Percentiles rank a stretch among this genome's conserved stretches.
These are phyloP conservation scores for Apium graveolens DNA, from an alignment of 129 eudicot species.

Conservation along the genomic window DNA sequence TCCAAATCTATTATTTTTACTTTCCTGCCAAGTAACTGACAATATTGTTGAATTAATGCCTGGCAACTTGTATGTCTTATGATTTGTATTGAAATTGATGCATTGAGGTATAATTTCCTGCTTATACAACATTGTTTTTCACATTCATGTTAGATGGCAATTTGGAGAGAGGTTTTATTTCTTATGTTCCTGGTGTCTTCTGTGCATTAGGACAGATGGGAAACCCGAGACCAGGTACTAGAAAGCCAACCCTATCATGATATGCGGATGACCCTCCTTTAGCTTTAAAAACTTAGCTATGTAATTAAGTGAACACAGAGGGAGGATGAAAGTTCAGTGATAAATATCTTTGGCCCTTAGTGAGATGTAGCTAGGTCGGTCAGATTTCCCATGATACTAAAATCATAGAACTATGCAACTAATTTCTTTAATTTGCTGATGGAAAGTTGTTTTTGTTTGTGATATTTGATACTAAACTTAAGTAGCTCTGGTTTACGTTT, in stretches of 20 bases:
- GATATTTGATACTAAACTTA: no score
- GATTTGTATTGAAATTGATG: background rate
- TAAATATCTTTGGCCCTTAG: constrained; percentile 60
- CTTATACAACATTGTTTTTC: background rate
- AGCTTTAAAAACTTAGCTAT: constrained; percentile 15
- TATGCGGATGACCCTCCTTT: constrained; percentile 34
- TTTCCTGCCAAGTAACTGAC: no score
- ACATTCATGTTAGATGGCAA: constrained; percentile 32
- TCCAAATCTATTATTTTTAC: no score
- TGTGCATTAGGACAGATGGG: constrained; percentile 40
- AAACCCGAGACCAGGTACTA: constrained; percentile 28
- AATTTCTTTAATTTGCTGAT: background rate
- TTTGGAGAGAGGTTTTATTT: constrained; percentile 58
- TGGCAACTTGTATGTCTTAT: background rate
- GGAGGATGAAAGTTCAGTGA: constrained; percentile 74
- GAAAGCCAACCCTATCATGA: constrained; percentile 21
- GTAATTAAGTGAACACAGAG: constrained; percentile 51
- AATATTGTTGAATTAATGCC: background rate
- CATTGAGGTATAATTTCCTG: background rate
- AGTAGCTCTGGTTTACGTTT: no score
- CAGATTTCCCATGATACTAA: constrained; percentile 24
- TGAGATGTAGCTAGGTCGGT: constrained; percentile 41
- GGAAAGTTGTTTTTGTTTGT: constrained; percentile 1
- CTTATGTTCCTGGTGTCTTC: constrained; percentile 58
- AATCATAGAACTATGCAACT: constrained; percentile 25